Evolutionary conservation across 306 rosid species (phyloP).

Genomic region (Boehmeria nivea): DNA sequence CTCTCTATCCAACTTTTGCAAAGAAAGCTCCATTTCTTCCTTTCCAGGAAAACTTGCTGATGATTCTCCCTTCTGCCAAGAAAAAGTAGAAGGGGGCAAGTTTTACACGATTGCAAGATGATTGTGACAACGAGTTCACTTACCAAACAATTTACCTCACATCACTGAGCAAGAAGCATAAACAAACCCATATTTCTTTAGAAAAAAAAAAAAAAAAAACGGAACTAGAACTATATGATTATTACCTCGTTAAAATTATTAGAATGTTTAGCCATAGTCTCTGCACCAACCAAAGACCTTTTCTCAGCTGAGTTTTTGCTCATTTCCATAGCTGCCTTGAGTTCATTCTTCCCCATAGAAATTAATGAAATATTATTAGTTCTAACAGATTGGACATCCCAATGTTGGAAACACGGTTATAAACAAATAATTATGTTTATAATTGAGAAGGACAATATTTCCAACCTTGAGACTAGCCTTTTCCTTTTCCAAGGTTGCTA

Average conservation of each 20-base stretch:
- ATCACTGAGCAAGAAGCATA: too few relatives aligned
- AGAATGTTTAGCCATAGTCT: slow-evolving; percentile 36
- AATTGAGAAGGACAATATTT: slow-evolving; percentile 20
- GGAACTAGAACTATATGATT: not conserved
- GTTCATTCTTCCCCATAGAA: slow-evolving; percentile 62
- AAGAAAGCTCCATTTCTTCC: slow-evolving; percentile 72
- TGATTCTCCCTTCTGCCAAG: slow-evolving; percentile 41
- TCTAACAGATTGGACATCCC: not conserved
- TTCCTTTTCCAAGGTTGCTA: slow-evolving; percentile 68
- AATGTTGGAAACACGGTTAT: not conserved
- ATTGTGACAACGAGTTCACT: too few relatives aligned
- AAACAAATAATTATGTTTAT: not conserved
- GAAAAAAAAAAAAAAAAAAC: too few relatives aligned
- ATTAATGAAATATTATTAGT: slow-evolving; percentile 11
- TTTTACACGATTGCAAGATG: not conserved
- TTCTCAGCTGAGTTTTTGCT: slow-evolving; percentile 32
- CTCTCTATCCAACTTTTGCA: slow-evolving; percentile 56
- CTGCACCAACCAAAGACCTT: slow-evolving; percentile 37
- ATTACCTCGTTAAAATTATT: slow-evolving; percentile 49
- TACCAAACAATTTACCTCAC: not conserved
- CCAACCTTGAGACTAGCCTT: slow-evolving; percentile 68
- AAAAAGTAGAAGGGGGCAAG: not conserved
- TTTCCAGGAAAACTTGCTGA: slow-evolving; percentile 56
- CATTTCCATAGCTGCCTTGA: slow-evolving; percentile 53
- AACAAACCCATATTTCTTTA: too few relatives aligned